phyloP scores from a whole-genome alignment of 225 moss, liverwort and hornwort species.

The Lunularia cruciata region DNA sequence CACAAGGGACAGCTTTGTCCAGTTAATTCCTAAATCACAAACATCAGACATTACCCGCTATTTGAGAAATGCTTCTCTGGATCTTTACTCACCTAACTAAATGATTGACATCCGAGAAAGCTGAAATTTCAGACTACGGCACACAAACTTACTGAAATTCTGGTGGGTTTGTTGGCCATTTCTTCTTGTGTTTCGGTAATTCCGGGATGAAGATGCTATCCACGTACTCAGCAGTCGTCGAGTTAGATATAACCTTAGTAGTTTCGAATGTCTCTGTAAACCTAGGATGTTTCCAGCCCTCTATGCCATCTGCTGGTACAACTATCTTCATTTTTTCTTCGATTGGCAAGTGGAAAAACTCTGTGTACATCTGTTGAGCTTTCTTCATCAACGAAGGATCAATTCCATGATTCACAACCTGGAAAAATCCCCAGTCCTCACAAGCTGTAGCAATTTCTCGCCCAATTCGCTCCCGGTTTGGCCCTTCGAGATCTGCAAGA shows the following conservation, averaged over 20 bases:
- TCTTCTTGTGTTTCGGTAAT: background rate
- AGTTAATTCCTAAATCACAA: too few species aligned
- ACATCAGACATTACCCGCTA: too few species aligned
- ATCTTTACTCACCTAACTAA: too few species aligned
- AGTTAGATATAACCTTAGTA: conserved; percentile 1
- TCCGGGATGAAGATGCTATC: background rate
- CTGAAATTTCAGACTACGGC: too few species aligned
- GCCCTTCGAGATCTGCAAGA: conserved; percentile 1
- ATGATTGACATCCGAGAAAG: too few species aligned
- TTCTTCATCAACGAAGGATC: conserved; percentile 13
- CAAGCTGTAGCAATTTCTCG: conserved; percentile 1
- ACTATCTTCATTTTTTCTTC: conserved; percentile 19
- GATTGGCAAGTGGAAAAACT: conserved; percentile 8
- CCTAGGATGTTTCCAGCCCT: conserved; percentile 21
- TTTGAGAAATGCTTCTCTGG: too few species aligned
- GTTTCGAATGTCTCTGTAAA: background rate
- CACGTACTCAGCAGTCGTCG: conserved; percentile 17
- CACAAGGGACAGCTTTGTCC: too few species aligned
- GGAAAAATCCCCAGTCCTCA: conserved; percentile 27
- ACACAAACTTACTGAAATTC: conserved; percentile 27
- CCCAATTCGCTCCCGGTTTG: background rate
- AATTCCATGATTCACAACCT: conserved; percentile 24
- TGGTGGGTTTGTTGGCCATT: conserved; percentile 28
- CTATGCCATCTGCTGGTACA: background rate
- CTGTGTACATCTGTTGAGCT: conserved; percentile 4